Base-by-base conservation (phyloP, 345 rosid species). In the Leavenworthia alabamica region DNA sequence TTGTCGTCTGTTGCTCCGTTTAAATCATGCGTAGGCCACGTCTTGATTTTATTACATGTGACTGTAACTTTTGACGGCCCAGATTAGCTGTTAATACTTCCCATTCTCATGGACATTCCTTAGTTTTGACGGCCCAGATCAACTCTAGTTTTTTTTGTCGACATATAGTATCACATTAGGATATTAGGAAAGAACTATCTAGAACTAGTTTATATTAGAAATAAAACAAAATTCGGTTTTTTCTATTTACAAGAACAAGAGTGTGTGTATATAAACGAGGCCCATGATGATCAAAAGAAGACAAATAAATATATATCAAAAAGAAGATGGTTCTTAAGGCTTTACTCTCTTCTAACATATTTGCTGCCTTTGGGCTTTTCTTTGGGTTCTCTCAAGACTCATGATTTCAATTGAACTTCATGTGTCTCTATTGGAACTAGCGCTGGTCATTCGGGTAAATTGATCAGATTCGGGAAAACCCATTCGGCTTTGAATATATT, bases 271-370 rank as follows among this genome's bases (percentile, higher is more conserved):
- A 12, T 11, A 11, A 26, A 13, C 15, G n/a, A n/a, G 6, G 41
- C 58, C 54, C 54, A 49, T 27, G 14, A 12, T 6, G n/a, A n/a
- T 10, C 13, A 33, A 32, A 32, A 10, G n/a, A 10, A 10, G 36
- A n/a, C n/a, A 10, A 32, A 9, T 8, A 32, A 9, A 32, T 32
- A 11, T 32, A 10, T 33, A 2, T 75, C 3, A 40, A 54, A 44
- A 87, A 87, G 75, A 55, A 60, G 45, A 84, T 67, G 57, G 60
- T 84, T 19, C 35, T 87, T 48, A 83, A 72, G 71, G 87, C 86
- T 37, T 48, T 87, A 42, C 23, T 83, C 7, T 74, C 67, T 48
- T 81, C 82, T 27, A 60, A 79, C 77, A 48, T 83, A 40, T 31
- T 82, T 19, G 72, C 59, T 43, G 73, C 81, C 14, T 70, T 83